Base-by-base conservation (phyloP, 1,139 yeast genomes). In the Protomyces arabidopsidicola region DNA sequence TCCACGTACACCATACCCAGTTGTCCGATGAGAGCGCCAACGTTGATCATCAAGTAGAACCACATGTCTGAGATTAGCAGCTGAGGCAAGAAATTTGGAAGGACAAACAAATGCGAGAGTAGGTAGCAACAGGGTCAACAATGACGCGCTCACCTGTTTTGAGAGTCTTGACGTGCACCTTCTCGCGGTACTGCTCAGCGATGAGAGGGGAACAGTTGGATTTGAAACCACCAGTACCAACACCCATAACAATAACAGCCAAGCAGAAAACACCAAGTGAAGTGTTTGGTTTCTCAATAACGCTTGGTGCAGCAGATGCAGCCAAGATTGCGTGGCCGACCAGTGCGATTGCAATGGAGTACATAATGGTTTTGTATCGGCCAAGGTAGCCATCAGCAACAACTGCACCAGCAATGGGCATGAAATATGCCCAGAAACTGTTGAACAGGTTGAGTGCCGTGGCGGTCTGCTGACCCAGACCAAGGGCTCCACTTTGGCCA, bases 151-250 rank as follows among this genome's bases (percentile, higher is more conserved):
- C 86, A 61, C 90, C 95, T 53, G 77, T 72, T 68, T 84, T 83
- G 64, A 82, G 77, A 2, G 81, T 82, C 72, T 80, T 81, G 64
- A 88, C 84, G 65, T 81, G 83, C 66, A 84, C 86, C 69, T 80
- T 78, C 71, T 82, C 81, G 55, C 81, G 78, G 71, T 81, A 81
- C 77, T 88, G 95, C 72, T 88, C 95, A 63, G 90, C 90, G 73
- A 88, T 82, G 72, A 88, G 79, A 38, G 95, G 93, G 34, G 90
- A 81, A 55, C 88, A 85, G 71, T 88, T 87, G 53, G 93, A 80
- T 75, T 88, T 88, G 74, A 88, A 88, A 73, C 90, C 86, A 72
- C 95, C 95, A 42, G 95, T 85, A 65, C 90, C 95, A 57, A 86
- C 70, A 71, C 95, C 93, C 72, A 88, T 83, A 64, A 85, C 74